Base-by-base conservation (phyloP, 495 filamentous ascomycete species). In the Podospora sp. region DNA sequence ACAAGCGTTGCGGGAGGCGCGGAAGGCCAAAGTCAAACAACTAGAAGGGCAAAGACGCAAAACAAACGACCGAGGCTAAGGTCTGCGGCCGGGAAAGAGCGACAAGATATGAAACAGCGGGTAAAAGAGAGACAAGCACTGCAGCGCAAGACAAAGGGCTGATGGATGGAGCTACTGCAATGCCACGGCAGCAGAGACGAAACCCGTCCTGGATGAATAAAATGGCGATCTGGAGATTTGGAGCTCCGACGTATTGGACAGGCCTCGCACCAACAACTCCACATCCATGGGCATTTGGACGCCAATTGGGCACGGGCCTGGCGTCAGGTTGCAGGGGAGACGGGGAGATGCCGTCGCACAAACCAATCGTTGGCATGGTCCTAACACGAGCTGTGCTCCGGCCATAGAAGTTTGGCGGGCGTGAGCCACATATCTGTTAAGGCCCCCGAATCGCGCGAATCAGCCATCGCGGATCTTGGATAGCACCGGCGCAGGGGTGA, bases 31-130 rank as follows among this genome's bases (percentile, higher is more conserved):
- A 55, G 27, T 46, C 8, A 16, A n/a, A 22, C 27, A 27, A 12
- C 56, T 2, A 59, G 14, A 49, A 49, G 24, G 35, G 6, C 29
- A 40, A 40, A 62, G 59, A 33, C 25, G 33, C n/a, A n/a, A 9
- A 27, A 52, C 46, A 24, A 52, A 53, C 9, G 25, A 53, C 46
- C 35, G 36, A 64, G 62, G n/a, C 26, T 40, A 51, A n/a, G n/a
- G n/a, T n/a, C n/a, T 51, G 60, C 40, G 50, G 61, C 11, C 56
- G n/a, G 21, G 51, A 55, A 62, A 24, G 59, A 67, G 50, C 59
- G 65, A 67, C 65, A 24, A 20, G 22, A 63, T 40, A 26, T 67
- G 58, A 67, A 67, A 63, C 65, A 24, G 59, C 50, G 60, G 60
- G 29, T 67, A 67, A 67, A 33, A 67, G 55, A 58, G 59, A 60